These are phyloP conservation scores for Epicoccum nigrum DNA, from an alignment of 2,329 filamentous ascomycete species.

Conservation along the genomic window DNA sequence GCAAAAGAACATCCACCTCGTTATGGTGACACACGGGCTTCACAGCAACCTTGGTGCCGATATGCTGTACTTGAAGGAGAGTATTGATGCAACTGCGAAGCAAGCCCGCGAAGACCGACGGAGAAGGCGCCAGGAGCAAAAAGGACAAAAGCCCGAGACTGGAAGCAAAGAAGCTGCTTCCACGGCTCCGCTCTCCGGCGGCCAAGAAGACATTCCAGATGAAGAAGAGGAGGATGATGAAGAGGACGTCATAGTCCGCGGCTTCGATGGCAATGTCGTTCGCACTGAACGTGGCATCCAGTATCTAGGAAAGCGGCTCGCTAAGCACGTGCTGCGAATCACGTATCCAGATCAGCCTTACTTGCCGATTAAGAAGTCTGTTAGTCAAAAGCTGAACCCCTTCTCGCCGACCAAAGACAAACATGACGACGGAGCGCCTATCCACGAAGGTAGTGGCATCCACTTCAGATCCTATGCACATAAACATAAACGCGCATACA, in stretches of 20 bases:
- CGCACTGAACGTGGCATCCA: slow-evolving; percentile 95
- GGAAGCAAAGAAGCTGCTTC: slow-evolving; percentile 33
- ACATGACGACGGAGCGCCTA: slow-evolving; percentile 55
- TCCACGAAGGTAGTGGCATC: slow-evolving; percentile 67
- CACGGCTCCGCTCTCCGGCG: slow-evolving; percentile 57
- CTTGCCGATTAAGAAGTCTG: slow-evolving; percentile 67
- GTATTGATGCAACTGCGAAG: slow-evolving; percentile 82
- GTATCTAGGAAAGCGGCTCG: slow-evolving; percentile 91
- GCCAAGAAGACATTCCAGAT: slow-evolving; percentile 55
- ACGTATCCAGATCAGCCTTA: slow-evolving; percentile 95
- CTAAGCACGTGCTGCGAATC: slow-evolving; percentile 85
- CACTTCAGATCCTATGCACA: slow-evolving; percentile 54
- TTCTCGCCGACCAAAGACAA: slow-evolving; percentile 53
- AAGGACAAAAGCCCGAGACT: slow-evolving; percentile 3
- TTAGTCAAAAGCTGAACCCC: slow-evolving; percentile 56
- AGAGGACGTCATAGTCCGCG: slow-evolving; percentile 86
- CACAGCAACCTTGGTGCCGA: slow-evolving; percentile 96
- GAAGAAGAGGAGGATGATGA: slow-evolving; percentile 66
- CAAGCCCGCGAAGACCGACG: slow-evolving; percentile 75
- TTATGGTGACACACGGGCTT: slow-evolving; percentile 89
- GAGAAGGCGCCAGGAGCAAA: slow-evolving; percentile 56
- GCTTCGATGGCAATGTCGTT: slow-evolving; percentile 87
- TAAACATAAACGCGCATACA: slow-evolving; percentile 67
- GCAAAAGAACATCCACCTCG: slow-evolving; percentile 83
- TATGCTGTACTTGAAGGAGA: slow-evolving; percentile 97